Evolutionary conservation across 495 filamentous ascomycete species (phyloP), one percentile per base, ranked within the genome.

Genomic region (Hyaloscypha hepaticicola): DNA sequence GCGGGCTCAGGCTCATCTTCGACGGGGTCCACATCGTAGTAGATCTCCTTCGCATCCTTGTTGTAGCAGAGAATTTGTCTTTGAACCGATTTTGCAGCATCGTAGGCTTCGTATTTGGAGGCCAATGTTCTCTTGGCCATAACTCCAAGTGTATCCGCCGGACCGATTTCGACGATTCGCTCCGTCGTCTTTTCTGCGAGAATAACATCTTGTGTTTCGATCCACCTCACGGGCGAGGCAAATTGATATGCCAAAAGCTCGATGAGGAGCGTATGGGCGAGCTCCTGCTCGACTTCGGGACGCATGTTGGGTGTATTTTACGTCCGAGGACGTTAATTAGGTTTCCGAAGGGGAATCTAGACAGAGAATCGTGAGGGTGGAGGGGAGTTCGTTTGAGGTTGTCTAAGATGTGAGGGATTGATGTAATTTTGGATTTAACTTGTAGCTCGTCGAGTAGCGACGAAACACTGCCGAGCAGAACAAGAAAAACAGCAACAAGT

Each of bases 231-330:
- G 29, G 95, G 95, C 25, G 93, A 97, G 70, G 95, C 95, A 77
- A 99, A 99, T 76, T 99, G 95, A 78, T 98, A 98, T 77, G 96
- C 96, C 63, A 99, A 87, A 55, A 99, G 89, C 86, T 99, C 95
- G 62, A 99, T 91, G 72, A 99, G 87, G 78, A 99, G 85, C 69
- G 93, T 99, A 78, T 99, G 94, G 74, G 93, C 87, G 73, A 98
- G 89, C 80, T 99, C 95, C 76, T 99, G 95, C 85, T 99, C 94
- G 77, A 97, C 83, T 85, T 99, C 96, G 71, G 96, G 95, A 78
- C 90, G 90, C 95, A 99, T 99, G 52, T 72, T 91, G 82, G 67
- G 63, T 61, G 73, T 74, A 51, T 69, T 70, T 74, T 69, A 67
- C 66, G 72, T 72, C 74, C 70, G 51, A 26, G 45, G 66, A 71